Evolutionary conservation across 768 basidiomycete genomes (phyloP), one percentile per base, ranked within the genome.

Genomic region (Myochromella boudieri): DNA sequence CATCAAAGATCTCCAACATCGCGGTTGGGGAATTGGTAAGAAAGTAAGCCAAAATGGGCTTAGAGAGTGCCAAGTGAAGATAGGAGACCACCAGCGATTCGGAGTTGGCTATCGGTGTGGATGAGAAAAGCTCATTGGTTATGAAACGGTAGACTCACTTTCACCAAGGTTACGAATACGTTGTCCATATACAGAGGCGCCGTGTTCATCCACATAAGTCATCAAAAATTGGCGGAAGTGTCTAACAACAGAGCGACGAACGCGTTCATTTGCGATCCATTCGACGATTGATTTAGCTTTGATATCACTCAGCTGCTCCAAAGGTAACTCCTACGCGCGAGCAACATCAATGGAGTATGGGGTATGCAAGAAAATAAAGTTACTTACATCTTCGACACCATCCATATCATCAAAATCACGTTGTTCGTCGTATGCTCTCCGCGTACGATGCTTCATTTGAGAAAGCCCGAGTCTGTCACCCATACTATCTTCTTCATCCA

Each of bases 31-130:
- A 91, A 67, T 97, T 98, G 60, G 90, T 93, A 41, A 99, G 79
- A 74, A 99, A 99, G 66, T 97, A 99, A 21, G 97, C 94, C 24
- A 99, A 75, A 58, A 97, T 94, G 3, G 97, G 89, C 58, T 97
- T 97, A 6, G 94, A 91, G 44, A 84, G 69, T 1, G 91, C 87
- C 14, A 99, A 81, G 62, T 99, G 95, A n/a, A 92, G 77, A 67
- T 95, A 98, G 1, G 95, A 97, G 20, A 98, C 91, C 67, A 98
- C 97, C 48, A 99, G 81, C 0, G 95, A 97, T 69, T 99, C 97
- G 26, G 95, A 83, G 67, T 99, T 98, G 60, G 85, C 97, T 98
- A 55, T 1, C 44, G 14, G 33, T 6, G 49, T 55, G 42, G 54
- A 53, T 14, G 42, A 26, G 28, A 44, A 41, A 55, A 54, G 42